Evolutionary conservation across 23 red algal species (phyloP).

Genomic region (Gracilariopsis chorda): DNA sequence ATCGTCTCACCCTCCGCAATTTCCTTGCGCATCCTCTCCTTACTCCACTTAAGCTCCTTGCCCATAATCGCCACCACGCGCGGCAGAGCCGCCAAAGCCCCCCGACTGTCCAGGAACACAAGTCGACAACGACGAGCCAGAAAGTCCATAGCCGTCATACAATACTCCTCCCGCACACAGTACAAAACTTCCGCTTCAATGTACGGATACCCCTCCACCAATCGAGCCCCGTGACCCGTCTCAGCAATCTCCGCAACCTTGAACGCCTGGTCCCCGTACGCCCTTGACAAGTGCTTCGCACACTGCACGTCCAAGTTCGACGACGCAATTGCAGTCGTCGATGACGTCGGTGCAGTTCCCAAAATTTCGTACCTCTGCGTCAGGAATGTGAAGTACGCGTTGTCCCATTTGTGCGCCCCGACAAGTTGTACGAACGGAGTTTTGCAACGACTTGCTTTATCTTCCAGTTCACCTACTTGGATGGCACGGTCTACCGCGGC

Average conservation of each 20-base stretch:
- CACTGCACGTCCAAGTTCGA: conserved; percentile 73
- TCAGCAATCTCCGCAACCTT: conserved; percentile 87
- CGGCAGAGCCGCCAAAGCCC: conserved; percentile 57
- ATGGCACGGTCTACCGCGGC: conserved; percentile 82
- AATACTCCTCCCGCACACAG: conserved; percentile 78
- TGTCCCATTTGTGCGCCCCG: conserved; percentile 88
- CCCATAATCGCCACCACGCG: conserved; percentile 84
- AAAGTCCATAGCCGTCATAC: conserved; percentile 91
- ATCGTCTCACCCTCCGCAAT: conserved; percentile 13
- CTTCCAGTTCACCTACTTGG: conserved; percentile 38
- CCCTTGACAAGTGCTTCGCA: conserved; percentile 80
- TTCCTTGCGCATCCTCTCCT: conserved; percentile 47
- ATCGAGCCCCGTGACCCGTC: conserved; percentile 61
- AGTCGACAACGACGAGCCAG: conserved; percentile 76
- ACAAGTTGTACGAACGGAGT: conserved; percentile 81
- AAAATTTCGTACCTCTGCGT: conserved; percentile 75
- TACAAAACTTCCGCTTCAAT: conserved; percentile 96
- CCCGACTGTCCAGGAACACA: conserved; percentile 87
- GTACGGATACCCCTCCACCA: conserved; percentile 74
- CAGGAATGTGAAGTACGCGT: conserved; percentile 89
- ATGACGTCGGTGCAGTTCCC: conserved; percentile 31
- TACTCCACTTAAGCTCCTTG: conserved; percentile 66
- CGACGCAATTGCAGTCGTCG: conserved; percentile 34
- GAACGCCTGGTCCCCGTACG: conserved; percentile 98
- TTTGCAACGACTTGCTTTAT: conserved; percentile 73